Base-by-base conservation (phyloP, 768 basidiomycete species). In the Kwoniella sp. region DNA sequence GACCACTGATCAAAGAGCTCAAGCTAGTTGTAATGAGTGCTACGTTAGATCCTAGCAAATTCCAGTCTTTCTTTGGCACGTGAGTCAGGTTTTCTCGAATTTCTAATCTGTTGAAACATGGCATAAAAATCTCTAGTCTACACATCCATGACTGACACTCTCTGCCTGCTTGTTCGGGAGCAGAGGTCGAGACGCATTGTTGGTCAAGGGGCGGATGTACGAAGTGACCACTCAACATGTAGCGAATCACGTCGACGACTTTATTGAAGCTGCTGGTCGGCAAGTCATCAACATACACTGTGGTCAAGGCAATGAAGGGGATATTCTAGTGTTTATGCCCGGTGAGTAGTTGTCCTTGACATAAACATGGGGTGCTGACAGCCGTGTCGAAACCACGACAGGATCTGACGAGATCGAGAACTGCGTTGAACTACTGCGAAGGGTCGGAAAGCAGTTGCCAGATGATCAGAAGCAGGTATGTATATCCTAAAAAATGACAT, bases 21-120 rank as follows among this genome's bases (percentile, higher is more conserved):
- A 98, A 94, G 79, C 85, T 99, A 40, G 85, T 99, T 22, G 85
- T 99, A 68, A 99, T 99, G 96, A 93, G 91, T 79, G 96, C 96
- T 2, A 98, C 96, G 7, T 84, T 99, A 36, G 94, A 99, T 74
- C 94, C 94, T 0, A 89, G 94, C 69, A 92, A 91, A 68, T 98
- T 99, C 79, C 90, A 90, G 80, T 83, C 82, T 29, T 99, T 95
- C 80, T 96, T 90, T 74, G 77, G 87, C 76, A 84, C 87, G 94
- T 95, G 68, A 40, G 90, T 83, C 9, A 26, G 26, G 33, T 10
- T 50, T 21, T 58, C 53, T 67, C n/a, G n/a, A n/a, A n/a, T n/a
- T n/a, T n/a, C n/a, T n/a, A n/a, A n/a, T n/a, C n/a, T n/a, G n/a
- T 54, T 30, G 52, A 9, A 19, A 15, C 55, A 5, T 49, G 26